Base-by-base conservation (phyloP, 208 protist species). In the Phytomonas francai region DNA sequence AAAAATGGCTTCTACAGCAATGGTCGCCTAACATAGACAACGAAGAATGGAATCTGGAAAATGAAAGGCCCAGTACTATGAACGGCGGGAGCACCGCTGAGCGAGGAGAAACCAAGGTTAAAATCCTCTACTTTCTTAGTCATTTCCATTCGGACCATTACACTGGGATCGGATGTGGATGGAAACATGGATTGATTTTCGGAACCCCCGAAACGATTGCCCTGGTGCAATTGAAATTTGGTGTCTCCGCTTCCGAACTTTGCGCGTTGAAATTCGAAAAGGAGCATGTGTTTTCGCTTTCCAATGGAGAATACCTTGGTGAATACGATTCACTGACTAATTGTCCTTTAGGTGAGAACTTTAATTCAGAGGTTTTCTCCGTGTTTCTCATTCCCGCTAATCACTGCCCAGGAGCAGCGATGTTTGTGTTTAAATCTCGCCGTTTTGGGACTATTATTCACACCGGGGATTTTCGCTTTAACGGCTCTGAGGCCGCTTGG, bases 81-180 rank as follows among this genome's bases (percentile, higher is more conserved):
- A 71, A 67, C 2, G 28, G 25, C 29, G 16, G 68, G 27, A 59
- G 36, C 14, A 32, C 9, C 14, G 3, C 31, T 32, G 29, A 3
- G 1, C 63, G 28, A 16, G 16, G 49, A 32, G 59, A 29, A 63
- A 3, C 29, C 4, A 30, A 49, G 0, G 25, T 67, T 57, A 70
- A 68, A 54, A 59, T 77, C 4, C 64, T 92, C 34, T 93, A 82
- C 73, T 94, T 96, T 72, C 80, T 97, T 36, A 92, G 81, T 11
- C 93, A 97, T 79, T 97, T 94, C 67, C 93, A 97, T 71, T 94
- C 87, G 0, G 93, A 97, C 70, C 93, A 97, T 71, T 97, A 97
- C 79, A 81, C 70, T 16, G 93, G 93, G 29, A 68, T 88, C 56
- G 33, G 45, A 49, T 11, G 32, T 22, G 60, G 54, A 8, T 94